Conservation (phyloP, 2,329 filamentous ascomycete genomes). For the Cucurbitaria berberidis region DNA sequence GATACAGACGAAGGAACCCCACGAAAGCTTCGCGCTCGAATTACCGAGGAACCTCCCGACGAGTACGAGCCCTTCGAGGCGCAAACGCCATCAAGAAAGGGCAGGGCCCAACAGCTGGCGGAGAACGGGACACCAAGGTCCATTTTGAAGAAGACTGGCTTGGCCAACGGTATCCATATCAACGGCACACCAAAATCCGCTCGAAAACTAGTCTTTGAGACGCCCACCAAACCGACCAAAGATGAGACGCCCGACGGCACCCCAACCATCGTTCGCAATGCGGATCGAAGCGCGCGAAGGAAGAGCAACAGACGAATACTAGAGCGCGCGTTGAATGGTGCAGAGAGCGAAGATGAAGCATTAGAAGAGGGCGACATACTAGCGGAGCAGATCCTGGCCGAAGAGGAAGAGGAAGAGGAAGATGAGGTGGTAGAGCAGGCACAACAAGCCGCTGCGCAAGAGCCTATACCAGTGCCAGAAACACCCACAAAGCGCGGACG, state of each 20-base stretch:
- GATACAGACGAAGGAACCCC: slow-evolving; percentile 30
- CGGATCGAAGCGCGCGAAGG: slow-evolving; percentile 82
- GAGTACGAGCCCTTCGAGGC: slow-evolving; percentile 30
- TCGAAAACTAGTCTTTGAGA: slow-evolving; percentile 56
- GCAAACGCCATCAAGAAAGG: slow-evolving; percentile 41
- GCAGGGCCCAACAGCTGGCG: slow-evolving; percentile 23
- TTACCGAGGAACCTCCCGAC: slow-evolving; percentile 17
- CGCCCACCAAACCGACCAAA: slow-evolving; percentile 48
- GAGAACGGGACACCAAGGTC: slow-evolving; percentile 42
- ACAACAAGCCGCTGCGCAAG: slow-evolving; percentile 34
- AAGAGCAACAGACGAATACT: slow-evolving; percentile 83
- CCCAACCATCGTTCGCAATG: slow-evolving; percentile 70
- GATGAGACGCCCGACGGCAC: slow-evolving; percentile 54
- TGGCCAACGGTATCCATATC: slow-evolving; percentile 24
- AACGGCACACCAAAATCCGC: slow-evolving; percentile 52
- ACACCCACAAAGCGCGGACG: slow-evolving; percentile 62
- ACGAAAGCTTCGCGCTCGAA: slow-evolving; percentile 34
- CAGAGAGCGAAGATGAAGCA: slow-evolving; percentile 70
- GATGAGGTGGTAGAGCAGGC: slow-evolving; percentile 23
- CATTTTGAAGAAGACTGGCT: slow-evolving; percentile 41
- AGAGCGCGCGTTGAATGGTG: slow-evolving; percentile 69
- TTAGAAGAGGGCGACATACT: slow-evolving; percentile 71
- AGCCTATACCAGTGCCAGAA: slow-evolving; percentile 52
- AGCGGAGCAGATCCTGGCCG: slow-evolving; percentile 71
- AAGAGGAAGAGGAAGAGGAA: slow-evolving; percentile 54